phyloP scores from a whole-genome alignment of 2,329 filamentous ascomycete species.

The Calonectria pteridis region DNA sequence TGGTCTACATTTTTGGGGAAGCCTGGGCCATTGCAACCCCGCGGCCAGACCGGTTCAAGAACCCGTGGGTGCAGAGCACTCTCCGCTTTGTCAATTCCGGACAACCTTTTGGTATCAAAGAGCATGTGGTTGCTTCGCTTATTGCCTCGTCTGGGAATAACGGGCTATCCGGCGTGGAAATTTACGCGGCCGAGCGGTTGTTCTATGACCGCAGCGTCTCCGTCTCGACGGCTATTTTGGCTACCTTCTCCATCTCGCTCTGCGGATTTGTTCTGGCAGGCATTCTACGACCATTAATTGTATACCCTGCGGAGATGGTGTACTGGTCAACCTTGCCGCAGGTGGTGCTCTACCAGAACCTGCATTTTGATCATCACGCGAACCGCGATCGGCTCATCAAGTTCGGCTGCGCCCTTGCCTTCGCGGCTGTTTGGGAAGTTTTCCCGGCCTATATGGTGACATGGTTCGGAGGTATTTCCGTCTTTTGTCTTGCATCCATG shows the following conservation, averaged over 20 bases:
- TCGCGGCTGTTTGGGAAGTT: not conserved
- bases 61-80: not conserved
- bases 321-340: slow-evolving; percentile 49
- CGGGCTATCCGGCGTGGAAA: not conserved
- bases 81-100: not conserved
- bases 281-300: slow-evolving; percentile 38
- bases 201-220: not conserved
- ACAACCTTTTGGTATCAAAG: not conserved
- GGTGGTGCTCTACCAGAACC: slow-evolving; percentile 49
- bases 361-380: slow-evolving; percentile 46
- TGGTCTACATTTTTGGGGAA: not conserved
- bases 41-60: not conserved
- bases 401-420: slow-evolving; percentile 35
- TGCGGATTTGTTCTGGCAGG: not conserved
- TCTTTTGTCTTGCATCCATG: slow-evolving; percentile 4
- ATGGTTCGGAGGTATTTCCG: not conserved
- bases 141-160: not conserved
- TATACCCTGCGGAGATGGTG: slow-evolving; percentile 50
- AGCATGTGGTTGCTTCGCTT: not conserved
- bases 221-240: not conserved
- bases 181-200: not conserved
- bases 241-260: not conserved
- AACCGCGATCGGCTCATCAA: slow-evolving; percentile 46
- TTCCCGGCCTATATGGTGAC: not conserved
- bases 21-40: not conserved